Evolutionary conservation across 768 basidiomycete species (phyloP), one percentile per base, ranked within the genome.

Genomic region (Russula sp.): DNA sequence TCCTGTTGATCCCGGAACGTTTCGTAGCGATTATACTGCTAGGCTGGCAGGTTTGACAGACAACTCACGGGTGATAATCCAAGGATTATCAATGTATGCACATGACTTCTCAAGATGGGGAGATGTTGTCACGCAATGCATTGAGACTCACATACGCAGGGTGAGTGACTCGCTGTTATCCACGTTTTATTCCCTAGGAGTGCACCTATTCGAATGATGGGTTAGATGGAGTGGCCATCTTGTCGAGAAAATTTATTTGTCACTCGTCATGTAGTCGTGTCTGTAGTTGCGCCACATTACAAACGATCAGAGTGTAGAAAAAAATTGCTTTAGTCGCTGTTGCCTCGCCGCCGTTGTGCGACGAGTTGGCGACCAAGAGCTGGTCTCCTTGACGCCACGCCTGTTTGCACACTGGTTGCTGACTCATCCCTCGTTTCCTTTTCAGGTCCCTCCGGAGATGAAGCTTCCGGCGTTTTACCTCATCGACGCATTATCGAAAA

Each of bases 401-500:
- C 40, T 26, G 67, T 42, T 68, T 58, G 34, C 68, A 64, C 69
- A 65, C 76, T 75, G 80, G 79, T 78, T 80, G 87, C 86, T 91
- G 86, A 91, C 89, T 87, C 78, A 88, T 76, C 69, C 65, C 67
- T 70, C 56, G 52, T 38, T 49, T 67, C 69, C 64, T 64, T 63
- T 42, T 72, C 77, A 98, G 96, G 93, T 94, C 14, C 87, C 87
- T 22, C 85, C 89, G 24, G 88, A 85, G 80, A 88, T 91, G 81
- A 95, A 97, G 77, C 80, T 99, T 9, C 96, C 97, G 1, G 83
- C 90, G 0, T 94, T 98, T 71, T 99, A 98, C 73, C 83, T 98
- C 8, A 81, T 99, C 72, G 97, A 98, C 73, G 95, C 95, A 16
- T 94, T 99, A 64, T 92, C 92, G 61, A 99, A 99, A 76, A 98